Conservation (phyloP, 495 filamentous ascomycete genomes). For the Staphylotrichum tortipilum region DNA sequence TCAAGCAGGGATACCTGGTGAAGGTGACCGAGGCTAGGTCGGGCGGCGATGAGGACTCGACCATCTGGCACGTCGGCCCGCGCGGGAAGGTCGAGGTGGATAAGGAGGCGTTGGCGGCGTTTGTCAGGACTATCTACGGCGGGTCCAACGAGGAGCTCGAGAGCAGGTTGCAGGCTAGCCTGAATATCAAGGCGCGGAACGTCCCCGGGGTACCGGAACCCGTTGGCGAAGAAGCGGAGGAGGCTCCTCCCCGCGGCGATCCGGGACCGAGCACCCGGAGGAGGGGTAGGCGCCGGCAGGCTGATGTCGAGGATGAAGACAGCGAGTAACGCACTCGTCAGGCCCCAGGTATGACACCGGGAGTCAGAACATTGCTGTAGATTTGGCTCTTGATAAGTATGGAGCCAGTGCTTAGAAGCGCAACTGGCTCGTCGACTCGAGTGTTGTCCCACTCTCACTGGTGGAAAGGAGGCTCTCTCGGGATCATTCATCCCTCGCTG, state of each 20-base stretch:
- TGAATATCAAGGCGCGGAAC: slow-evolving; percentile 39
- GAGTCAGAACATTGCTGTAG: slow-evolving; percentile 6
- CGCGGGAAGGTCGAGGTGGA: slow-evolving; percentile 83
- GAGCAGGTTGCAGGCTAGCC: slow-evolving; percentile 43
- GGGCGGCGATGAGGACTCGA: slow-evolving; percentile 56
- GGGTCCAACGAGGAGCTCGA: slow-evolving; percentile 42
- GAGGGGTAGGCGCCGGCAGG: slow-evolving; percentile 9
- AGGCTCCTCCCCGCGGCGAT: slow-evolving; percentile 8
- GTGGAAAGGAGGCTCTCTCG: no score
- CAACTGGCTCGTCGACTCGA: no score
- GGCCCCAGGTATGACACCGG: no score
- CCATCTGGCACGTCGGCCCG: slow-evolving; percentile 72
- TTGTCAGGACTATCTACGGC: slow-evolving; percentile 57
- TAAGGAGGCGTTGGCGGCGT: slow-evolving; percentile 55
- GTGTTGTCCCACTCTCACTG: no score
- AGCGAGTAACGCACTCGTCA: not conserved
- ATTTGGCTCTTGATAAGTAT: no score
- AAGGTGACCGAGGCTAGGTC: slow-evolving; percentile 54
- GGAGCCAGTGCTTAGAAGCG: no score
- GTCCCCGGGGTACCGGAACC: slow-evolving; percentile 11
- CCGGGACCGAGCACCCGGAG: slow-evolving; percentile 17
- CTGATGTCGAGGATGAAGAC: not conserved
- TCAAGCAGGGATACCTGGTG: slow-evolving; percentile 74
- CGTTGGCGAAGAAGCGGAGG: slow-evolving; percentile 8
- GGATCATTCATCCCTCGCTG: no score